Percentiles rank a stretch among this genome's conserved stretches.
Conservation (phyloP, 2,329 filamentous ascomycete species). For the Berkeleyomyces basicola region DNA sequence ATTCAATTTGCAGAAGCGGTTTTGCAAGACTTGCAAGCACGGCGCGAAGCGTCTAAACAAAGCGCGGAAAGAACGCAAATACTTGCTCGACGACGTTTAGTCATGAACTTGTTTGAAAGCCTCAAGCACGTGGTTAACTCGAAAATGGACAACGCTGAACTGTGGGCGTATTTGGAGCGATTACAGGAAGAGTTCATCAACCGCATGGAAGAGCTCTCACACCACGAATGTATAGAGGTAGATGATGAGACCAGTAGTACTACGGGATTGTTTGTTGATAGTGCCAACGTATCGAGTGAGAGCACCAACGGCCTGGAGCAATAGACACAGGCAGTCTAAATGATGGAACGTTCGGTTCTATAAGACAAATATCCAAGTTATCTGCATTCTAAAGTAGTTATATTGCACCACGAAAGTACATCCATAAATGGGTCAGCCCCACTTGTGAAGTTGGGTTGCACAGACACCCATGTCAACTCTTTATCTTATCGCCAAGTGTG, state of each 20-base stretch:
- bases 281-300: background rate
- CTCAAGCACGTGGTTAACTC: conserved; percentile 51
- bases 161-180: conserved; percentile 46
- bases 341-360: too few species aligned
- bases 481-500: conserved; percentile 3
- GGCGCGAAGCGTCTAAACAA: conserved; percentile 40
- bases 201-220: conserved; percentile 9
- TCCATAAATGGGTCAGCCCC: background rate
- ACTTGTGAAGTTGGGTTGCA: background rate
- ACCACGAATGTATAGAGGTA: conserved; percentile 47
- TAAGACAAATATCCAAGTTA: too few species aligned
- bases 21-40: conserved; percentile 42
- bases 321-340: too few species aligned
- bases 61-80: conserved; percentile 40
- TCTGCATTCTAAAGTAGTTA: too few species aligned
- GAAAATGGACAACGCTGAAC: conserved; percentile 43
- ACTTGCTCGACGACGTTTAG: conserved; percentile 50
- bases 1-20: conserved; percentile 52
- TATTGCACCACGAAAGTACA: too few species aligned
- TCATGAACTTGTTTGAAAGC: conserved; percentile 57
- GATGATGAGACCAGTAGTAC: conserved; percentile 22
- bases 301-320: background rate
- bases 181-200: conserved; percentile 59
- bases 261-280: background rate
- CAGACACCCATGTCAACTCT: background rate